Evolutionary conservation across 306 rosid genomes (phyloP), one percentile per base, ranked within the genome.

Genomic region (Adenanthera pavonina): DNA sequence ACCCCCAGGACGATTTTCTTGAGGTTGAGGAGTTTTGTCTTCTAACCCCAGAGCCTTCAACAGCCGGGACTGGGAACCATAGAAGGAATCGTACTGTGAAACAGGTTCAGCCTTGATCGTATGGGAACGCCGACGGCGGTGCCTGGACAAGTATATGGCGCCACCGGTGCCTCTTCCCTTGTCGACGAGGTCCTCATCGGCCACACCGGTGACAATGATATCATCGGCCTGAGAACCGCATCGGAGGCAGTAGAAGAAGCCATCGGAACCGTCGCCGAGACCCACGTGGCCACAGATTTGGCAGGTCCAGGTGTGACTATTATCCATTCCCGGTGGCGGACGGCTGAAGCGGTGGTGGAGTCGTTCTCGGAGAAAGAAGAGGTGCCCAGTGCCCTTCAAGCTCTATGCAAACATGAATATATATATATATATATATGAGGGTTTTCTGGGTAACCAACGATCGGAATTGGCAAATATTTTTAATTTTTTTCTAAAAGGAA

Each of bases 241-340:
- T 6, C 71, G 85, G 12, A 48, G 72, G 84, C 98, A 95, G 75
- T 90, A 92, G 88, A 78, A 92, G 87, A 76, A 87, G 73, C 98
- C 98, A 20, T 91, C 97, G 0, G 36, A 46, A 47, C 86, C 97
- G 4, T 87, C 91, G 1, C 14, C 46, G 10, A 87, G 76, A 33
- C 92, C 95, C 15, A 77, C 75, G 16, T 62, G 79, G 82, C 83
- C 87, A 60, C 98, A 95, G 17, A 49, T 48, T 38, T 82, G 85
- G 81, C 98, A 95, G 43, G 43, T 40, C 43, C 6, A 40, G 43
- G 43, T 40, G 2, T 40, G 1, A 17, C 83, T 35, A 59, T 86
- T 82, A 36, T 52, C 87, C 92, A 92, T 94, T 34, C 19, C 34
- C 13, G 43, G 6, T 5, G 43, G 6, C 6, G 43, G 43, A 40